Percentiles rank a stretch among this genome's conserved stretches.
Conservation (phyloP, 108 stramenopile genomes). For the Seminavis robusta region DNA sequence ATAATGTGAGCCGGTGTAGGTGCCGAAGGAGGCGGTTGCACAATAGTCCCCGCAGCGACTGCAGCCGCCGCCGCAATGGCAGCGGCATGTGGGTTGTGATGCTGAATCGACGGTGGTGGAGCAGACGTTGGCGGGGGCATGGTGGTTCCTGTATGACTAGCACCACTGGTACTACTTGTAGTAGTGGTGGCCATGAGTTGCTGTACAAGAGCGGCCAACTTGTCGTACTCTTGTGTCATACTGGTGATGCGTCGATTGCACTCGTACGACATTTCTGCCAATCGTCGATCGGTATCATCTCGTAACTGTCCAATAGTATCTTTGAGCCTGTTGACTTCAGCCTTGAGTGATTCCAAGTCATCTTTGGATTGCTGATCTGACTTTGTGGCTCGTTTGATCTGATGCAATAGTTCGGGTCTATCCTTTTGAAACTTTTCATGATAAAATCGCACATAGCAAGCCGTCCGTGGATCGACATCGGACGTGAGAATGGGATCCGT, state of each 20-base stretch:
- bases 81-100: background rate
- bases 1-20: background rate
- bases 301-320: slow-evolving; percentile 22
- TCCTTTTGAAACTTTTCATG: slow-evolving; percentile 73
- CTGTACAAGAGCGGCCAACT: slow-evolving; percentile 32
- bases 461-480: slow-evolving; percentile 56
- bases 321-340: slow-evolving; percentile 40
- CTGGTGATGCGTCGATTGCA: slow-evolving; percentile 36
- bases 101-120: background rate
- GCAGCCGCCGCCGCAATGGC: slow-evolving; percentile 5
- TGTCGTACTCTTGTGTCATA: slow-evolving; percentile 38
- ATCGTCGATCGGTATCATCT: slow-evolving; percentile 35
- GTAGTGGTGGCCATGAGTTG: slow-evolving; percentile 16
- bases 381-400: slow-evolving; percentile 68
- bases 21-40: background rate
- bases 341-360: slow-evolving; percentile 55
- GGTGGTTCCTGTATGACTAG: background rate
- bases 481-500: slow-evolving; percentile 60
- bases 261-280: slow-evolving; percentile 49
- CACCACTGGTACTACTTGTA: background rate
- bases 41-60: background rate
- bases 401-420: slow-evolving; percentile 55
- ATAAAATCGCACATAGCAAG: slow-evolving; percentile 60
- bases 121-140: background rate
- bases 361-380: slow-evolving; percentile 67